Percentiles rank a stretch among this genome's conserved stretches.
phyloP scores from a whole-genome alignment of 768 basidiomycete genomes.

The Mycena leptocephala region DNA sequence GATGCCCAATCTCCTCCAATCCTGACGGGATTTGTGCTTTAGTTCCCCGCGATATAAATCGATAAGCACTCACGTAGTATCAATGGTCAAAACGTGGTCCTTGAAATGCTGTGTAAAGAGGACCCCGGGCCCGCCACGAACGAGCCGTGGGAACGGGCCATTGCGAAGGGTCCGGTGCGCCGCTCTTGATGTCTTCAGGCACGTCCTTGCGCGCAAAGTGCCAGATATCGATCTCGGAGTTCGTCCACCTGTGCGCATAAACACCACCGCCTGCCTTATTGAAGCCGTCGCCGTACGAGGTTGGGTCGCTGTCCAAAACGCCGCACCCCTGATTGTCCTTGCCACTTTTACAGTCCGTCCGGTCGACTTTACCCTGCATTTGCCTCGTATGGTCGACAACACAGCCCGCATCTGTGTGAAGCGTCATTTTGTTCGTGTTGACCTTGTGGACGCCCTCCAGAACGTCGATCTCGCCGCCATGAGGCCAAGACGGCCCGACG shows the following conservation, averaged over 20 bases:
- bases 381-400: background rate
- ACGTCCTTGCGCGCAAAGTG: conserved; percentile 2
- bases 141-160: background rate
- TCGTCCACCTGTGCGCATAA: conserved; percentile 10
- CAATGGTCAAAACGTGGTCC: conserved; percentile 1
- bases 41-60: background rate
- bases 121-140: background rate
- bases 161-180: background rate
- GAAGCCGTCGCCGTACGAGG: conserved; percentile 8
- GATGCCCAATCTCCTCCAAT: conserved; percentile 5
- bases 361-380: background rate
- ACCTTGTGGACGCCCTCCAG: background rate
- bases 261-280: conserved; percentile 13
- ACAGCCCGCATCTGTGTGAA: conserved; percentile 1
- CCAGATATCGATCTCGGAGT: background rate
- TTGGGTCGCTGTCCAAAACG: background rate
- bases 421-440: conserved; percentile 4
- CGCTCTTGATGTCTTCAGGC: background rate
- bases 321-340: conserved; percentile 3
- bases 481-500: background rate
- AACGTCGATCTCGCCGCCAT: background rate
- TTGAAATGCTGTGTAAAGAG: background rate
- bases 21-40: background rate
- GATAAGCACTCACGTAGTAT: conserved; percentile 1
- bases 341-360: background rate